Evolutionary conservation across 768 basidiomycete genomes (phyloP), one percentile per base, ranked within the genome.

Genomic region (Serendipita sp.): DNA sequence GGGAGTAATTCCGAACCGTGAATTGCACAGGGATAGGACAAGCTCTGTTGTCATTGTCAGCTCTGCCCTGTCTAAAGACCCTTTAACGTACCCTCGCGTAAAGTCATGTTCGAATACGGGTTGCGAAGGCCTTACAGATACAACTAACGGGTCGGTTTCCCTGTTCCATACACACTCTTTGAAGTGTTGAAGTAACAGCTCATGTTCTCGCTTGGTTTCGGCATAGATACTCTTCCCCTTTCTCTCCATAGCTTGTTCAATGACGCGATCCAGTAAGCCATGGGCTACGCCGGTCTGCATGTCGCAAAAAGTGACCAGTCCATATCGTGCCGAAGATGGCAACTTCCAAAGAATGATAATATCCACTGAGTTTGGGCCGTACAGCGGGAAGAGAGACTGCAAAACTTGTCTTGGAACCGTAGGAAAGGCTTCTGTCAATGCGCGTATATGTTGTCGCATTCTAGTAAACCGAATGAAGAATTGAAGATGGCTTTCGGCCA

Each of bases 151-250:
- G 69, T 92, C 82, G 77, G 82, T 86, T 73, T 93, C 89, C 13
- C 73, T 69, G 66, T 91, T 91, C 83, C 92, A 86, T 71, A 86
- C 83, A 66, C 85, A 85, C 3, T 76, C 73, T 40, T 82, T 76
- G 45, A 96, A 79, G 6, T 84, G 82, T 60, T 82, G 76, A 62
- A 94, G 69, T 36, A 94, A 74, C 62, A 83, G 82, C 67, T 73
- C 72, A 70, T 83, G 83, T 73, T 92, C 84, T 55, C 86, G 78
- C 66, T 81, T 82, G 3, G 92, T 95, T 76, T 97, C 91, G 23
- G 90, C 91, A 70, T 91, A 97, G 81, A 96, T 91, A 67, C 82
- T 90, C 66, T 84, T 87, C 27, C 78, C 79, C 73, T 88, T 88
- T 10, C 79, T 79, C 50, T 74, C 76, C 69, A 84, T 83, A 8